Evolutionary conservation across 805 yeast species (phyloP).

Genomic region (Wickerhamiella qilinensis): DNA sequence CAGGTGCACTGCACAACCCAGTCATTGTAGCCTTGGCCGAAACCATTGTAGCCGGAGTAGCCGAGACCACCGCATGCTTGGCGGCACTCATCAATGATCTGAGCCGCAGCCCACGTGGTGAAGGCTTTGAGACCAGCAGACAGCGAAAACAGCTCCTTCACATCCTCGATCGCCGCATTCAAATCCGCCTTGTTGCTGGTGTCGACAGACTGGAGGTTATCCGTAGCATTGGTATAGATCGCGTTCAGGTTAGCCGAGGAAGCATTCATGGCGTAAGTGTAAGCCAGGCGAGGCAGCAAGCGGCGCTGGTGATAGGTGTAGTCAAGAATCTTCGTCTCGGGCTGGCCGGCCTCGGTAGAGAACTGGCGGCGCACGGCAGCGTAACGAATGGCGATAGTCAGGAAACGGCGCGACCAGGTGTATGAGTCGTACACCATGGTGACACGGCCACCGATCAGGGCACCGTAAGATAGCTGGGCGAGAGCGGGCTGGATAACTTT

Average conservation of each 20-base stretch:
- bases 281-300: slow-evolving; percentile 68
- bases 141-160: slow-evolving; percentile 66
- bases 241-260: slow-evolving; percentile 47
- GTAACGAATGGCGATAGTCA: slow-evolving; percentile 75
- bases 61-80: slow-evolving; percentile 97
- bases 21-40: slow-evolving; percentile 76
- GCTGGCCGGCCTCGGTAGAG: slow-evolving; percentile 30
- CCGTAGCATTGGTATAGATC: slow-evolving; percentile 27
- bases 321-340: slow-evolving; percentile 62
- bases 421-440: slow-evolving; percentile 77
- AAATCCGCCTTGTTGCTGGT: slow-evolving; percentile 32
- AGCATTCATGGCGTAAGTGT: slow-evolving; percentile 58
- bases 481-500: slow-evolving; percentile 65
- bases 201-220: slow-evolving; percentile 29
- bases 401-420: slow-evolving; percentile 61
- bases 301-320: slow-evolving; percentile 84
- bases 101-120: slow-evolving; percentile 71
- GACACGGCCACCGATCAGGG: slow-evolving; percentile 77
- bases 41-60: slow-evolving; percentile 80
- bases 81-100: slow-evolving; percentile 72
- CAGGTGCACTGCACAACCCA: slow-evolving; percentile 98
- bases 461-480: slow-evolving; percentile 79
- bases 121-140: slow-evolving; percentile 84
- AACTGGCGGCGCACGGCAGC: slow-evolving; percentile 86
- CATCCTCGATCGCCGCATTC: slow-evolving; percentile 32